These are phyloP conservation scores for Coemansia sp. DNA, from an alignment of 192 early-diverging fungal species.

Conservation along the genomic window DNA sequence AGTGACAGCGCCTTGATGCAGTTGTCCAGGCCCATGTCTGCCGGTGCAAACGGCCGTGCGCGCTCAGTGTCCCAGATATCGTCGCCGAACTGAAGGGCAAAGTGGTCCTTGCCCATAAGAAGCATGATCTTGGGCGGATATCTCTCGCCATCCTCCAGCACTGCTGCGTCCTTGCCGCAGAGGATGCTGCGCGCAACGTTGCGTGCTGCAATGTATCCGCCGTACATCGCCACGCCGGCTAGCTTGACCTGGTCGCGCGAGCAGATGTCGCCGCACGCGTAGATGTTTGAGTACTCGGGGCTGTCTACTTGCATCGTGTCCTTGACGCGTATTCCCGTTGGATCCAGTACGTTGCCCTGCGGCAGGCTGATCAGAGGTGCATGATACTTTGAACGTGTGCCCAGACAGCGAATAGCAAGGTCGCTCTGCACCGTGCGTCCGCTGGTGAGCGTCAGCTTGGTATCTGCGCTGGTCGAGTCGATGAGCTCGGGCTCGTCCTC, in stretches of 20 bases:
- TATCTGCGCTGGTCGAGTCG: not conserved
- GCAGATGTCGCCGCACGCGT: conserved; percentile 70
- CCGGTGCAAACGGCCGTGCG: conserved; percentile 3
- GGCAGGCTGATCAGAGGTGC: conserved; percentile 3
- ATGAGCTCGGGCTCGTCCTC: conserved; percentile 1
- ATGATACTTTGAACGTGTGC: not conserved
- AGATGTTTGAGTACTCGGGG: conserved; percentile 59
- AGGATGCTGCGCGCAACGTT: conserved; percentile 32
- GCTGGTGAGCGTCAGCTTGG: conserved; percentile 14
- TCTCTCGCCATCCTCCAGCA: conserved; percentile 6
- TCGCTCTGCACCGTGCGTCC: conserved; percentile 9
- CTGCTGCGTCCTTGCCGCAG: not conserved
- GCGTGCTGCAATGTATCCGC: conserved; percentile 28
- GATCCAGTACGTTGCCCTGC: conserved; percentile 1
- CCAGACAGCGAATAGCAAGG: conserved; percentile 29
- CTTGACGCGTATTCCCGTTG: conserved; percentile 38
- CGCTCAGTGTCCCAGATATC: conserved; percentile 26
- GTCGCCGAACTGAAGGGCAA: conserved; percentile 25
- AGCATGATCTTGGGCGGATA: conserved; percentile 33
- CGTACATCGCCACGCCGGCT: conserved; percentile 40
- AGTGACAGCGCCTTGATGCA: conserved; percentile 19
- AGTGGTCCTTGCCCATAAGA: conserved; percentile 33
- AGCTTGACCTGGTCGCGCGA: conserved; percentile 34
- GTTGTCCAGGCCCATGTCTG: conserved; percentile 31
- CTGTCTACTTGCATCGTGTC: conserved; percentile 71